Conservation (phyloP, 2,329 filamentous ascomycete genomes). For the Sporothrix globosa region DNA sequence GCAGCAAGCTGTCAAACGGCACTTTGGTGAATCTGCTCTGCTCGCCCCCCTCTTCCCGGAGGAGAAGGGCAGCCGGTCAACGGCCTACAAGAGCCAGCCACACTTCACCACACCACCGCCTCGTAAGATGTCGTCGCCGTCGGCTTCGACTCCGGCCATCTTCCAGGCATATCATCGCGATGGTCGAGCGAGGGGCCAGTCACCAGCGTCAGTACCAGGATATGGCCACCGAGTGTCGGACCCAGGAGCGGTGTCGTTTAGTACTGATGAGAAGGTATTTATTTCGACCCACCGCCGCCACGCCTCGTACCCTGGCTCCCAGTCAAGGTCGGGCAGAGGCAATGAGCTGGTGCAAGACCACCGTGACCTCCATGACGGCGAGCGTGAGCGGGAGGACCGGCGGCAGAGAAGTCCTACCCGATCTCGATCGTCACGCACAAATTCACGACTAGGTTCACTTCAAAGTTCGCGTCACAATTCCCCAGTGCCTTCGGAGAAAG, state of each 20-base stretch:
- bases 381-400: not conserved
- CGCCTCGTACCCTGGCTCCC: slow-evolving; percentile 16
- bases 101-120: not conserved
- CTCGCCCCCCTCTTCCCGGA: not conserved
- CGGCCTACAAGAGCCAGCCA: not conserved
- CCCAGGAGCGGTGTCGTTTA: not conserved
- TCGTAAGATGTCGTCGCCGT: not conserved
- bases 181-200: not conserved
- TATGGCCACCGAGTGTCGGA: slow-evolving; percentile 5
- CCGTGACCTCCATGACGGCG: not conserved
- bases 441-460: not conserved
- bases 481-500: not conserved
- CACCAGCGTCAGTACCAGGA: not conserved
- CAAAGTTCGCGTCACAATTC: not conserved
- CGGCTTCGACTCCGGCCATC: not conserved
- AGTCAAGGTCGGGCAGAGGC: not conserved
- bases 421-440: not conserved
- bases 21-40: slow-evolving; percentile 38
- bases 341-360: not conserved
- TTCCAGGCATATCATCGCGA: not conserved
- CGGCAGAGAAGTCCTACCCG: not conserved
- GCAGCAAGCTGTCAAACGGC: slow-evolving; percentile 60
- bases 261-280: not conserved
- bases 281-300: slow-evolving; percentile 2
- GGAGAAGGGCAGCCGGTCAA: slow-evolving; percentile 10